Percentiles rank a stretch among this genome's conserved stretches.
These are phyloP conservation scores for Penicillium sp. DNA, from an alignment of 2,329 filamentous ascomycete genomes.

Conservation along the genomic window DNA sequence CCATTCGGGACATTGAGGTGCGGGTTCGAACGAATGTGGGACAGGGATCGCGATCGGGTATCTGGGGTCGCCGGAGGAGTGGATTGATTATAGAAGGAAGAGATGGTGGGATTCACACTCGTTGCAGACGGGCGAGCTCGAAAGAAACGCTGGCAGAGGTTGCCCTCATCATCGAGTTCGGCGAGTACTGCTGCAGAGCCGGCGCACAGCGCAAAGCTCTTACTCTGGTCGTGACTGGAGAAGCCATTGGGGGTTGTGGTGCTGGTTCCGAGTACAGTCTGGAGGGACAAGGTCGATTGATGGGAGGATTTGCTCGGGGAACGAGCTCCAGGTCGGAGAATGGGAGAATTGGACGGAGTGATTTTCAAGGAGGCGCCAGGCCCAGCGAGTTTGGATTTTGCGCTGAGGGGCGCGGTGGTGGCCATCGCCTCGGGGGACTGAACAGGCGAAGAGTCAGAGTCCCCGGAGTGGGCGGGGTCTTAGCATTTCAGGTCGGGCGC, in stretches of 20 bases:
- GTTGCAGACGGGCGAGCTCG: constrained; percentile 74
- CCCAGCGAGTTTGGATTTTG: constrained; percentile 42
- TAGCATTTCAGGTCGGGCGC: constrained; percentile 36
- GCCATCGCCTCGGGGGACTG: constrained; percentile 41
- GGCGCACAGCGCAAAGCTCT: constrained; percentile 83
- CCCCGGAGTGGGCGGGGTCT: constrained; percentile 29
- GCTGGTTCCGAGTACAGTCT: constrained; percentile 88
- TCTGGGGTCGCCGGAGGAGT: constrained; percentile 61
- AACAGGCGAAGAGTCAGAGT: constrained; percentile 32
- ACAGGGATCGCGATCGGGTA: constrained; percentile 62
- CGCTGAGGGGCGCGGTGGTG: constrained; percentile 36
- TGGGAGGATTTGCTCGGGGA: constrained; percentile 60
- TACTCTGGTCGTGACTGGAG: constrained; percentile 72
- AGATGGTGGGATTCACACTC: constrained; percentile 64
- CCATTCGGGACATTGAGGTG: constrained; percentile 47
- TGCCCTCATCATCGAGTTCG: constrained; percentile 68
- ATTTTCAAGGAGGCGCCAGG: constrained; percentile 58
- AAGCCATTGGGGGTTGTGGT: constrained; percentile 84
- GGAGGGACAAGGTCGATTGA: constrained; percentile 66
- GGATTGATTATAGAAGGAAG: constrained; percentile 57
- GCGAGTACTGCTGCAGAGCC: constrained; percentile 93
- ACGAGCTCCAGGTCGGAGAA: constrained; percentile 63
- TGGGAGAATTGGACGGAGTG: constrained; percentile 78
- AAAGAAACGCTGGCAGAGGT: constrained; percentile 81
- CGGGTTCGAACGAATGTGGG: constrained; percentile 54